These are phyloP conservation scores for Apiospora kogelbergensis DNA, from an alignment of 2,329 filamentous ascomycete species.

Conservation along the genomic window DNA sequence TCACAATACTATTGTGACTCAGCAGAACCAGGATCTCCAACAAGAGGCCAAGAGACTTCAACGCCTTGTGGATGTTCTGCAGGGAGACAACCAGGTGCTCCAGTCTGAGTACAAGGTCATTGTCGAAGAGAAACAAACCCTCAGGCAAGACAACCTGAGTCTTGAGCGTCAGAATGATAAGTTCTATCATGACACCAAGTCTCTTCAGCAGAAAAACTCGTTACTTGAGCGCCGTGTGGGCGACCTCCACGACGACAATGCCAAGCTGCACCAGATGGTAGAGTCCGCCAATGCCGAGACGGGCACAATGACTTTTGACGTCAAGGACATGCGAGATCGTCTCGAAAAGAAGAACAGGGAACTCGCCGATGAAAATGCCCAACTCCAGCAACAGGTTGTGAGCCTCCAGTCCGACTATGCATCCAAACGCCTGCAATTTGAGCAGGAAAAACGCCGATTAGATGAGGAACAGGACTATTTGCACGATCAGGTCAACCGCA, in stretches of 20 bases:
- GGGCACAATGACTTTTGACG: slow-evolving; percentile 21
- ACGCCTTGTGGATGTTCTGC: slow-evolving; percentile 34
- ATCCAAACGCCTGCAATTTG: slow-evolving; percentile 15
- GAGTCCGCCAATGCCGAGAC: slow-evolving; percentile 30
- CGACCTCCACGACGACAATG: slow-evolving; percentile 46
- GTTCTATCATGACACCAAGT: slow-evolving; percentile 51
- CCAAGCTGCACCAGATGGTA: slow-evolving; percentile 48
- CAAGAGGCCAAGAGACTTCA: slow-evolving; percentile 29
- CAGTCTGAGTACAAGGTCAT: slow-evolving; percentile 29
- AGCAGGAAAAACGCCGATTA: slow-evolving; percentile 24
- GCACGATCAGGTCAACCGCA: slow-evolving; percentile 44
- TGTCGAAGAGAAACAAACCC: slow-evolving; percentile 39
- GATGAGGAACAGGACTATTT: slow-evolving; percentile 25
- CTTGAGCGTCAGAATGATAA: slow-evolving; percentile 56
- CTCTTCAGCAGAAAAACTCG: slow-evolving; percentile 41
- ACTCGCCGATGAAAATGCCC: slow-evolving; percentile 24
- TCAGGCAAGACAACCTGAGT: slow-evolving; percentile 52
- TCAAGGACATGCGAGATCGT: slow-evolving; percentile 23
- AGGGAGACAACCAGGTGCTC: slow-evolving; percentile 42
- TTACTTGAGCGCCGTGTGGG: slow-evolving; percentile 46
- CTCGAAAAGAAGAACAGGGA: slow-evolving; percentile 23
- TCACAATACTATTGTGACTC: slow-evolving; percentile 39
- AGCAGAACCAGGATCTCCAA: slow-evolving; percentile 45
- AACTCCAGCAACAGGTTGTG: slow-evolving; percentile 25
- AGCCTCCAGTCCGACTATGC: slow-evolving; percentile 21